Evolutionary conservation across 805 yeast genomes (phyloP), one percentile per base, ranked within the genome.

Genomic region (Candida tallmaniae): DNA sequence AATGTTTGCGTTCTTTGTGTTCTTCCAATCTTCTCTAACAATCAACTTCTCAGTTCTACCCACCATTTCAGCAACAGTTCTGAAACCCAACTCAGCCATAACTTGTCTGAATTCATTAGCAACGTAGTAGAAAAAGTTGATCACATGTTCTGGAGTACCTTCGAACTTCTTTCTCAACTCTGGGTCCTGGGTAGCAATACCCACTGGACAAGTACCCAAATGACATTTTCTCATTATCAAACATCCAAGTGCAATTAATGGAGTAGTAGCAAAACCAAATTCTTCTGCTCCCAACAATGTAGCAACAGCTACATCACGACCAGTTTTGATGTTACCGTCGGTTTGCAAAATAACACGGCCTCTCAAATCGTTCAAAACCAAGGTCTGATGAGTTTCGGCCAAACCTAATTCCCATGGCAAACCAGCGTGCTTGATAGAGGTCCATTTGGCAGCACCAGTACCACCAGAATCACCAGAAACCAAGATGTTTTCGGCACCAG

Each of bases 391-490:
- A 14, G 97, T 83, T 69, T 90, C 98, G 39, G 97, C 97, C 44
- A 90, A 74, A 56, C 98, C 98, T 50, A 90, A 75, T 64, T 90
- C 98, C 98, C 98, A 90, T 31, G 98, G 97, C 47, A 90, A 74
- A 64, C 98, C 97, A 39, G 98, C 96, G 58, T 89, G 81, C 60
- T 89, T 89, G 58, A 90, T 88, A 58, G 96, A 93, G 14, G 97
- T 89, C 87, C 94, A 86, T 61, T 94, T 78, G 40, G 96, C 90
- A 40, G 98, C 98, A 80, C 98, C 98, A 39, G 98, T 90, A 70
- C 98, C 98, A 76, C 98, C 98, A 63, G 90, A 97, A 56, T 94
- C 97, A 53, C 97, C 97, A 41, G 96, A 85, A 45, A 90, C 85
- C 56, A 90, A 74, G 52, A 90, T 83, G 57, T 90, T 96, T 58